phyloP scores from a whole-genome alignment of 345 rosid genomes.

The Eucalyptus tenuipes region DNA sequence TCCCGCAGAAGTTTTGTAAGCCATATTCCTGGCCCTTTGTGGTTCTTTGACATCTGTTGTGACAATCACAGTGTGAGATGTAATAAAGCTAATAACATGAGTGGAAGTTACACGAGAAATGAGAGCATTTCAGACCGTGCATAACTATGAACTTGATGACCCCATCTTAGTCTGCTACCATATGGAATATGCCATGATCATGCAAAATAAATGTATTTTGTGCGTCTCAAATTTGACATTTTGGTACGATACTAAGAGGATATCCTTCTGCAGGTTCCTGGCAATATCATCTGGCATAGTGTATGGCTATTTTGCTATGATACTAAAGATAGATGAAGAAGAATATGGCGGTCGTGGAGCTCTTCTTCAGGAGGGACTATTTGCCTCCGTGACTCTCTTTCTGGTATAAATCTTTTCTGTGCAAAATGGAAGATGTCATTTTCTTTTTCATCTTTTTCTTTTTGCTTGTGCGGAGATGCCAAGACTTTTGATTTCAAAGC shows the following conservation, averaged over 20 bases:
- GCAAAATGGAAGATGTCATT: neutral
- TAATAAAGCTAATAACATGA: neutral
- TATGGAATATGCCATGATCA: neutral
- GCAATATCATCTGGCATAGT: conserved; percentile 56
- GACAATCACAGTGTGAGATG: neutral
- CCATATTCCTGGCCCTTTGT: neutral
- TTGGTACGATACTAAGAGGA: neutral
- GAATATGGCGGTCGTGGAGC: conserved; percentile 88
- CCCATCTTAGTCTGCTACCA: neutral
- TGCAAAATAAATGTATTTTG: neutral
- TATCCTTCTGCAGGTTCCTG: conserved; percentile 48
- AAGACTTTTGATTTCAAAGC: neutral
- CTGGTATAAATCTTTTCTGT: conserved; percentile 25
- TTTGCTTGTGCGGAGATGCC: neutral
- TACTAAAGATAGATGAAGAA: conserved; percentile 84
- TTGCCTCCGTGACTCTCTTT: conserved; percentile 79
- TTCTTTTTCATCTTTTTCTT: neutral
- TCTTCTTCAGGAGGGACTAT: conserved; percentile 91
- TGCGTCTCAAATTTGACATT: neutral
- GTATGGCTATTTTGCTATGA: conserved; percentile 68
- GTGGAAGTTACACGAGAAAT: neutral
- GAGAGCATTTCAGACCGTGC: neutral
- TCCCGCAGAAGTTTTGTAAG: neutral
- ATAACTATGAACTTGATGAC: neutral
- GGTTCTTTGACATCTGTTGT: neutral